Evolutionary conservation across 345 rosid genomes (phyloP), one percentile per base, ranked within the genome.

Genomic region (Populus deltoides): DNA sequence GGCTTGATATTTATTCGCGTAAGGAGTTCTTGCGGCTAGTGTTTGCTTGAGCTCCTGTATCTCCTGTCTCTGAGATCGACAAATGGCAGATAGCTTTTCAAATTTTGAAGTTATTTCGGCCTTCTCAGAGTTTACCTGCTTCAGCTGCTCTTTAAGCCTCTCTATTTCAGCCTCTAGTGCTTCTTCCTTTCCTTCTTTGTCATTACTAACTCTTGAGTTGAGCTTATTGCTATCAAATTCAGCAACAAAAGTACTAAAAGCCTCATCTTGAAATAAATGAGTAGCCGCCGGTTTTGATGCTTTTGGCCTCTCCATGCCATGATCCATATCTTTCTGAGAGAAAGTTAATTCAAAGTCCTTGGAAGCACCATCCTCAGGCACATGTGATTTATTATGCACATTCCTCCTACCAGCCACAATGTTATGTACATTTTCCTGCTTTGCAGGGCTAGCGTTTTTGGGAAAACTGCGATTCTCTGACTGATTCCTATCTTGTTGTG

Each of bases 61-160:
- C 86, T 94, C 99, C 83, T 90, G 97, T 80, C 97, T 89, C 86
- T 97, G 99, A 24, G 94, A 94, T 82, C 93, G 92, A 79, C 99
- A 97, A 68, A 97, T 92, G 76, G 98, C 92, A 82, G 98, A 89
- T 59, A 97, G 92, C 90, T 91, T 92, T 74, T 94, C 99, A 85
- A 87, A 91, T 81, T 91, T 97, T 27, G 90, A 89, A 5, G 94
- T 82, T 35, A 94, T 87, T 84, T 92, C 99, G 36, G 84, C 90
- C 80, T 91, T 97, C 89, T 92, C 99, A 81, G 83, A 61, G 70
- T 84, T 89, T 41, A 89, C 82, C 77, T 89, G 93, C 83, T 89
- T 91, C 87, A 96, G 84, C 83, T 91, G 91, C 66, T 81, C 94
- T 85, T 88, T 89, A 75, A 97, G 91, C 86, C 83, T 87, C 85